Conservation (phyloP, 1,139 yeast genomes). For the Pichia sp. region DNA sequence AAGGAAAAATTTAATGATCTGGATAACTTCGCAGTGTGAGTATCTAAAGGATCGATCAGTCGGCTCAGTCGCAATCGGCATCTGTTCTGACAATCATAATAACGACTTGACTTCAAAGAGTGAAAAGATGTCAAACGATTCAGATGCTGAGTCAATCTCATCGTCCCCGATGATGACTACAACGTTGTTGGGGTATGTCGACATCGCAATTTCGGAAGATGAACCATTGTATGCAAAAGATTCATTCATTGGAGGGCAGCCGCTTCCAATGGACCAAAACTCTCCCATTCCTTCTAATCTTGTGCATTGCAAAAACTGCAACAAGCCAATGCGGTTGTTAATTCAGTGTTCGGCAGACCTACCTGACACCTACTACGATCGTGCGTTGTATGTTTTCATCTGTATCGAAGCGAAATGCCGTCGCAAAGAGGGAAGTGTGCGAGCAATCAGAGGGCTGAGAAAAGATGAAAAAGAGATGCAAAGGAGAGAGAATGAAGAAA, state of each 20-base stretch:
- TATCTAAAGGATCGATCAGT: no score
- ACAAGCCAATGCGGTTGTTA: constrained; percentile 56
- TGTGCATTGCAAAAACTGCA: constrained; percentile 63
- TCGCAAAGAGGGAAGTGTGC: constrained; percentile 61
- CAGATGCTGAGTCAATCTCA: constrained; percentile 17
- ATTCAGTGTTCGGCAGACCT: constrained; percentile 79
- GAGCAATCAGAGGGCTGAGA: constrained; percentile 69
- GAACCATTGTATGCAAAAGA: constrained; percentile 62
- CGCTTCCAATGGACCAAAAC: constrained; percentile 37
- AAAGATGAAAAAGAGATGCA: constrained; percentile 51
- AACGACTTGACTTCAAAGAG: no score
- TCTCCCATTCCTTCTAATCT: constrained; percentile 52
- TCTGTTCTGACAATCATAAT: no score
- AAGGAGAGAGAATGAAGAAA: constrained; percentile 38
- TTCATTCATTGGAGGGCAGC: constrained; percentile 76
- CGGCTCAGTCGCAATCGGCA: no score
- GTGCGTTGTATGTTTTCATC: constrained; percentile 74
- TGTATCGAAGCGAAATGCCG: constrained; percentile 65
- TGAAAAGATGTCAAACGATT: constrained; percentile 18
- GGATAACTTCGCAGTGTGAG: no score
- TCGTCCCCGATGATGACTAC: constrained; percentile 16
- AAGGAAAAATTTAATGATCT: no score
- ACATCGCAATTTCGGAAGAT: constrained; percentile 41
- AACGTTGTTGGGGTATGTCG: constrained; percentile 58
- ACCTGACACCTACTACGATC: constrained; percentile 67